phyloP scores from a whole-genome alignment of 257 asterid genomes.

The Nicotiana knightiana region DNA sequence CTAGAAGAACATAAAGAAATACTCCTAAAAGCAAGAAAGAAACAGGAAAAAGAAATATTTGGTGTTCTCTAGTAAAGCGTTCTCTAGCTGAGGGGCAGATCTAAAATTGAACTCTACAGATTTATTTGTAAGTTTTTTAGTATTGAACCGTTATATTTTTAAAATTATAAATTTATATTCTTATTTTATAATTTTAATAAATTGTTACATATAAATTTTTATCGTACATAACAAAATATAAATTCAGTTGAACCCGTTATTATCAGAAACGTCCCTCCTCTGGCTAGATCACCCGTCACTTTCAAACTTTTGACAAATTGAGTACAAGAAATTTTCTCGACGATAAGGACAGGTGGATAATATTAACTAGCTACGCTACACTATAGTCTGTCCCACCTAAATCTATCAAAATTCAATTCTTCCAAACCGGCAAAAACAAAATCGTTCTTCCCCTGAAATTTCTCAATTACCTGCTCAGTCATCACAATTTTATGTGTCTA shows the following conservation, averaged over 20 bases:
- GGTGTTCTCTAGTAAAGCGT: too few relatives aligned
- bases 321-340: conserved; percentile 14
- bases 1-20: too few relatives aligned
- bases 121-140: too few relatives aligned
- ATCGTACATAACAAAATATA: fast-evolving
- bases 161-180: too few relatives aligned
- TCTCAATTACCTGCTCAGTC: neutral
- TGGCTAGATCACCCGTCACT: neutral
- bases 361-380: conserved; percentile 11
- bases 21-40: too few relatives aligned
- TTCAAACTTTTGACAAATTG: neutral
- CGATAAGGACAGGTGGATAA: conserved; percentile 27
- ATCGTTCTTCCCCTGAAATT: conserved; percentile 19
- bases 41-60: too few relatives aligned
- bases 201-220: too few relatives aligned
- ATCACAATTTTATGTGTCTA: conserved; percentile 14
- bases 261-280: neutral
- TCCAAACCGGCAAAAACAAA: conserved; percentile 19
- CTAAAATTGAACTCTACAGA: too few relatives aligned
- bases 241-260: too few relatives aligned
- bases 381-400: conserved; percentile 6
- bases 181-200: too few relatives aligned
- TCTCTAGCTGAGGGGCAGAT: neutral
- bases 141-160: too few relatives aligned
- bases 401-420: neutral